Conservation (phyloP, 148 eudicot species). For the Camellia japonica region DNA sequence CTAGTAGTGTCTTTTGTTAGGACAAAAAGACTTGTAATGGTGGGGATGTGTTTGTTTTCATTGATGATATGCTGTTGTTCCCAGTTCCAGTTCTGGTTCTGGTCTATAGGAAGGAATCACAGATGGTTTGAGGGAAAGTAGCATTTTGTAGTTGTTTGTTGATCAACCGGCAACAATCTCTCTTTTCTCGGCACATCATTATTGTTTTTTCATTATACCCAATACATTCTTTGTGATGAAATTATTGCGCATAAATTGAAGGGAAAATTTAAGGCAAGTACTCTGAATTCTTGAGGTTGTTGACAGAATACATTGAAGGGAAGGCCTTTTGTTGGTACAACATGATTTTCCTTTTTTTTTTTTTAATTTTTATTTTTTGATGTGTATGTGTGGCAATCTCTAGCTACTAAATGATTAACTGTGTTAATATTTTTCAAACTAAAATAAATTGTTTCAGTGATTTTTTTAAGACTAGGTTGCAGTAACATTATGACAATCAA, state of each 20-base stretch:
- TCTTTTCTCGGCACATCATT: not conserved
- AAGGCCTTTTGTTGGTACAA: too few species aligned
- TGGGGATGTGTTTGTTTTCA: not conserved
- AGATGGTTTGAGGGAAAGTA: not conserved
- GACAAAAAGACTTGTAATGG: not conserved
- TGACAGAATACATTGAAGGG: too few species aligned
- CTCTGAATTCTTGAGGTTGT: too few species aligned
- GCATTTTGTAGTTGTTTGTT: not conserved
- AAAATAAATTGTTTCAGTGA: too few species aligned
- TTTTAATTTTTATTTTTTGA: too few species aligned
- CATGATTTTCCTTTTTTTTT: too few species aligned
- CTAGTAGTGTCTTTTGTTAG: constrained; percentile 11
- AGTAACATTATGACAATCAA: too few species aligned
- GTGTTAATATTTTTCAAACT: too few species aligned
- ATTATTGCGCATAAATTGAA: not conserved
- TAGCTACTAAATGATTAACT: too few species aligned
- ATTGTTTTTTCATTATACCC: not conserved
- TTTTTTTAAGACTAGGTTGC: too few species aligned
- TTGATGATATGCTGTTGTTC: not conserved
- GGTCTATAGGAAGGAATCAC: not conserved
- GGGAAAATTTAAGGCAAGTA: too few species aligned
- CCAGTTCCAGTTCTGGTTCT: not conserved
- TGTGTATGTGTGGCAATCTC: too few species aligned
- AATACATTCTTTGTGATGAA: not conserved
- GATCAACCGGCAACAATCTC: not conserved